phyloP scores from a whole-genome alignment of 164 flowering plant genomes.

The Magnolia changhungtana region DNA sequence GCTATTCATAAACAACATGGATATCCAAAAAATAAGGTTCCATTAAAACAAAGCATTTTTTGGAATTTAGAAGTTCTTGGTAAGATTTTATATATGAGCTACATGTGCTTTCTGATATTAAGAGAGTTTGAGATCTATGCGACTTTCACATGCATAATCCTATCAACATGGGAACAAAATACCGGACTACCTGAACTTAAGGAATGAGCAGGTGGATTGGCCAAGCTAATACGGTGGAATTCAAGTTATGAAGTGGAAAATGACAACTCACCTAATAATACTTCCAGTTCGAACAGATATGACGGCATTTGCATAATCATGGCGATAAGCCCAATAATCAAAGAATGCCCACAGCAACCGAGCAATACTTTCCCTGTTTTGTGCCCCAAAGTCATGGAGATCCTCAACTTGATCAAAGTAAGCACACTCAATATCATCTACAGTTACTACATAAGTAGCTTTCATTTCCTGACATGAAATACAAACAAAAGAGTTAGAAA shows the following conservation, averaged over 20 bases:
- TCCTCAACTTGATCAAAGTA: conserved; percentile 81
- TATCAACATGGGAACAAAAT: too few relatives aligned
- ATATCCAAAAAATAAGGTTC: too few relatives aligned
- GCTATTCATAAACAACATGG: too few relatives aligned
- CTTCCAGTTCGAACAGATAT: conserved; percentile 85
- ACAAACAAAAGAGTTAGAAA: not conserved
- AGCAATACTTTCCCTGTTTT: conserved; percentile 67
- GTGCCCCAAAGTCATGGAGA: conserved; percentile 62
- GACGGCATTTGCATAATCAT: conserved; percentile 81
- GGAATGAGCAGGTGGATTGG: too few relatives aligned
- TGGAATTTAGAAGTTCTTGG: too few relatives aligned
- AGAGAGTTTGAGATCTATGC: too few relatives aligned
- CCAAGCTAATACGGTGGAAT: not conserved
- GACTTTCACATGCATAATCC: too few relatives aligned
- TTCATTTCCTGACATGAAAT: conserved; percentile 58
- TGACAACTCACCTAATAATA: conserved; percentile 54
- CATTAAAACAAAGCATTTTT: too few relatives aligned
- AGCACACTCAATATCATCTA: conserved; percentile 66
- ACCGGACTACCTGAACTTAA: too few relatives aligned
- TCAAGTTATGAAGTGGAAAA: not conserved
- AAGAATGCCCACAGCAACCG: conserved; percentile 83
- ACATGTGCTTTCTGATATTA: too few relatives aligned
- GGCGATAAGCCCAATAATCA: conserved; percentile 90
- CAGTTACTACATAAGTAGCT: conserved; percentile 57
- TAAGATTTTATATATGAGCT: too few relatives aligned